Conservation (phyloP, 2,329 filamentous ascomycete genomes). For the Fusarium sp. region DNA sequence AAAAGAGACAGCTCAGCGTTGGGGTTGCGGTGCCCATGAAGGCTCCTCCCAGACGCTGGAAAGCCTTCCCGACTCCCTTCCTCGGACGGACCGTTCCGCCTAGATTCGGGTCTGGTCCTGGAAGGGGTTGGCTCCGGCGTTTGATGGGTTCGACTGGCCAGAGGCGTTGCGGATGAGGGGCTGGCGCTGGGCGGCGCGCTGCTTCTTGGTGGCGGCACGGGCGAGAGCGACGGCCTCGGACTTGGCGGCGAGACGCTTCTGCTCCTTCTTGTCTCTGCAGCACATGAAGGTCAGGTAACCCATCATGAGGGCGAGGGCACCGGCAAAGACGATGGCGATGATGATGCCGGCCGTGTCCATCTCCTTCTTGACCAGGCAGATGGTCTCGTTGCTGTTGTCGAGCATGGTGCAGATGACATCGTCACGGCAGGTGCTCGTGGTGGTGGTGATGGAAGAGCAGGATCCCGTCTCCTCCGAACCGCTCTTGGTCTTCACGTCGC, state of each 20-base stretch:
- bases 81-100: constrained; percentile 36
- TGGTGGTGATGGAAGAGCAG: constrained; percentile 54
- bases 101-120: constrained; percentile 51
- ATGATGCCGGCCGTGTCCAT: constrained; percentile 60
- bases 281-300: constrained; percentile 62
- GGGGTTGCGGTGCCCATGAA: not conserved
- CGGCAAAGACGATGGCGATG: constrained; percentile 61
- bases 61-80: constrained; percentile 30
- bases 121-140: constrained; percentile 50
- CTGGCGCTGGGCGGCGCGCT: constrained; percentile 51
- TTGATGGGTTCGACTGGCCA: constrained; percentile 37
- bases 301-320: constrained; percentile 53
- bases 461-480: constrained; percentile 49
- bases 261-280: constrained; percentile 61
- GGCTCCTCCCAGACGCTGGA: constrained; percentile 38
- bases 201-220: constrained; percentile 60
- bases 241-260: constrained; percentile 58
- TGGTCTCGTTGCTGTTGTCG: constrained; percentile 50
- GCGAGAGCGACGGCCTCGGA: constrained; percentile 64
- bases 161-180: constrained; percentile 53
- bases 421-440: constrained; percentile 55
- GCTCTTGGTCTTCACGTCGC: constrained; percentile 55
- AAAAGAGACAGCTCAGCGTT: constrained; percentile 10
- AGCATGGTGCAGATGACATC: constrained; percentile 58
- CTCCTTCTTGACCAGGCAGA: constrained; percentile 57